Conservation (phyloP, 192 early-diverging fungal species). For the Backusella tuberculispora region DNA sequence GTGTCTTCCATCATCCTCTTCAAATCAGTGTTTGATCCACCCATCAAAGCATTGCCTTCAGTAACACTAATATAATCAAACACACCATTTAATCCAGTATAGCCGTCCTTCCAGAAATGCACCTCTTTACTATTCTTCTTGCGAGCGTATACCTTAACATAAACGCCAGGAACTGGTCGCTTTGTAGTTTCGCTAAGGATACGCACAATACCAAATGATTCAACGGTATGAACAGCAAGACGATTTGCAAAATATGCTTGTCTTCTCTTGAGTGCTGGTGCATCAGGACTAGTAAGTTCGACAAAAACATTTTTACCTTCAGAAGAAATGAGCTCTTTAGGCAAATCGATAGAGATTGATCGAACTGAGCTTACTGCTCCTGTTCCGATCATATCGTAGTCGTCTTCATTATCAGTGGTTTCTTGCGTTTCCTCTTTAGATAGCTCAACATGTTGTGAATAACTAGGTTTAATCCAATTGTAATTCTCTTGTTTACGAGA, state of each 20-base stretch:
- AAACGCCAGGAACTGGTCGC: constrained; percentile 45
- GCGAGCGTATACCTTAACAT: constrained; percentile 55
- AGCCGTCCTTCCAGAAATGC: constrained; percentile 59
- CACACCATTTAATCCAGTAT: constrained; percentile 52
- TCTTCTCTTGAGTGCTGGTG: constrained; percentile 30
- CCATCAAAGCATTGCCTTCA: constrained; percentile 36
- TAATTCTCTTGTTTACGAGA: constrained; percentile 18
- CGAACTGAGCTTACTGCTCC: background rate
- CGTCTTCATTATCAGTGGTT: background rate
- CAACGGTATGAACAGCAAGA: constrained; percentile 45
- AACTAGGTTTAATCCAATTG: constrained; percentile 47
- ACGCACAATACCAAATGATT: constrained; percentile 42
- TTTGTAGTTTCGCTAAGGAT: constrained; percentile 36
- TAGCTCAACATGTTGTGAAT: constrained; percentile 32
- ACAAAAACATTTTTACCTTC: constrained; percentile 24
- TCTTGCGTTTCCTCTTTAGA: background rate
- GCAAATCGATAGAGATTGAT: background rate
- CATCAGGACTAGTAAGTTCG: constrained; percentile 40
- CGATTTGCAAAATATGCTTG: constrained; percentile 49
- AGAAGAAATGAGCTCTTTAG: background rate
- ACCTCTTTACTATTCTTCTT: constrained; percentile 30
- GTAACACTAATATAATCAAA: constrained; percentile 53
- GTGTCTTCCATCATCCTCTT: constrained; percentile 9
- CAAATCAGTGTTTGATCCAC: background rate
- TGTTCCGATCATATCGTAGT: constrained; percentile 1